These are phyloP conservation scores for Vigna angularis DNA, from an alignment of 306 rosid genomes.

Conservation along the genomic window DNA sequence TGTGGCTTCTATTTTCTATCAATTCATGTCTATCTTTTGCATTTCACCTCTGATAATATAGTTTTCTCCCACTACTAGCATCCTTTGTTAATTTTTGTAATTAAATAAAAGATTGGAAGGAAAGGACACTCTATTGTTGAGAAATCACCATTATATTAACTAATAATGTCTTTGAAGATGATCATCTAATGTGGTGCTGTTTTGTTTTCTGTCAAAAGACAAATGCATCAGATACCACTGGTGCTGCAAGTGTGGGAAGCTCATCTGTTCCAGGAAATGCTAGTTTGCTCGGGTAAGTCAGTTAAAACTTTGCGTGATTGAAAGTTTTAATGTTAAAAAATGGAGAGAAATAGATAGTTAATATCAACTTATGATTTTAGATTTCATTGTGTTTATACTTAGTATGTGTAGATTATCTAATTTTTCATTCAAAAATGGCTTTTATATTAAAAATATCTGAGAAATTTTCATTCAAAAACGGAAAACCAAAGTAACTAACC, in stretches of 20 bases:
- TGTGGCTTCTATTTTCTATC: slow-evolving; percentile 3
- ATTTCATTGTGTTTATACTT: neutral
- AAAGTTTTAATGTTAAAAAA: slow-evolving; percentile 12
- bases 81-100: neutral
- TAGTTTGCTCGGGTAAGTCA: slow-evolving; percentile 89
- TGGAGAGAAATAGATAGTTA: neutral
- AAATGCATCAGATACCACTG: slow-evolving; percentile 65
- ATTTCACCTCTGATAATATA: slow-evolving; percentile 16
- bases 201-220: slow-evolving; percentile 55
- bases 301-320: slow-evolving; percentile 3
- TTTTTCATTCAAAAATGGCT: slow-evolving; percentile 1
- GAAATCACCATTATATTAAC: neutral
- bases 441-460: neutral
- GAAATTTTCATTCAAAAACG: neutral
- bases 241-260: slow-evolving; percentile 56
- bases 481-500: neutral
- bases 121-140: neutral
- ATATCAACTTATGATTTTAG: slow-evolving; percentile 16
- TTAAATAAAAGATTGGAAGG: neutral
- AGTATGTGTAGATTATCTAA: neutral
- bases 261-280: slow-evolving; percentile 83
- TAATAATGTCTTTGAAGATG: slow-evolving; percentile 9
- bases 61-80: neutral
- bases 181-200: slow-evolving; percentile 39
- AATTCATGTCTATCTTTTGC: neutral